Evolutionary conservation across 2,329 filamentous ascomycete genomes (phyloP).

Genomic region (Colletotrichum phormii): DNA sequence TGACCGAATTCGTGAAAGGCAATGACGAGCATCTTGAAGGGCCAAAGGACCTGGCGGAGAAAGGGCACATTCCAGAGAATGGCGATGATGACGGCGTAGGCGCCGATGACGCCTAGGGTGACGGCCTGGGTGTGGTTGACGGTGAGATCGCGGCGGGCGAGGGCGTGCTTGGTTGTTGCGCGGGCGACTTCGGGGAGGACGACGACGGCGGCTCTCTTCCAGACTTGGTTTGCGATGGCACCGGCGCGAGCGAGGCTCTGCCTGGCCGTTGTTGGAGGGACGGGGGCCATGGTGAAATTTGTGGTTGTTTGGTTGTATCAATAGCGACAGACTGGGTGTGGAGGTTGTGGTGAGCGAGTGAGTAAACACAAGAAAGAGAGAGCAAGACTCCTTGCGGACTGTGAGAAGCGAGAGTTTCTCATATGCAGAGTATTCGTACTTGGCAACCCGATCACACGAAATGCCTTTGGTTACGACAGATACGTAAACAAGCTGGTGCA

Average conservation of each 20-base stretch:
- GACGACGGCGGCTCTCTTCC: constrained; percentile 22
- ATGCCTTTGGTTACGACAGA: background rate
- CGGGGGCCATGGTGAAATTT: constrained; percentile 20
- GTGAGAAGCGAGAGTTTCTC: background rate
- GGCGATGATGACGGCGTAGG: constrained; percentile 77
- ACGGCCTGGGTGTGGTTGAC: constrained; percentile 77
- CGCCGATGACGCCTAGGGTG: constrained; percentile 77
- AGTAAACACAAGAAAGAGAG: constrained; percentile 1
- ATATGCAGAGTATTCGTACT: background rate
- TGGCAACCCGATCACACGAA: constrained; percentile 32
- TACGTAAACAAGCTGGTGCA: constrained; percentile 27
- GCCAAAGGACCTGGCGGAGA: constrained; percentile 80
- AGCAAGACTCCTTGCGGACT: background rate
- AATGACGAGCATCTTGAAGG: constrained; percentile 88
- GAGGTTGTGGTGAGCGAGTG: background rate
- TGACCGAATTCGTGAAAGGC: constrained; percentile 86
- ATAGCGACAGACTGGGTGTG: constrained; percentile 17
- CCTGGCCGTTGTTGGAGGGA: constrained; percentile 27
- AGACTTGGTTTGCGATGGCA: constrained; percentile 4
- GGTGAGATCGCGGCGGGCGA: constrained; percentile 64
- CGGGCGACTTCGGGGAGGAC: constrained; percentile 21
- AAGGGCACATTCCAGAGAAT: constrained; percentile 85
- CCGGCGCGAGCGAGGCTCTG: constrained; percentile 28
- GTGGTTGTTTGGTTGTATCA: background rate
- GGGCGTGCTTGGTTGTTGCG: constrained; percentile 35